Percentiles rank a stretch among this genome's conserved stretches.
These are phyloP conservation scores for Oldenlandia corymbosa DNA, from an alignment of 257 asterid species.

Conservation along the genomic window DNA sequence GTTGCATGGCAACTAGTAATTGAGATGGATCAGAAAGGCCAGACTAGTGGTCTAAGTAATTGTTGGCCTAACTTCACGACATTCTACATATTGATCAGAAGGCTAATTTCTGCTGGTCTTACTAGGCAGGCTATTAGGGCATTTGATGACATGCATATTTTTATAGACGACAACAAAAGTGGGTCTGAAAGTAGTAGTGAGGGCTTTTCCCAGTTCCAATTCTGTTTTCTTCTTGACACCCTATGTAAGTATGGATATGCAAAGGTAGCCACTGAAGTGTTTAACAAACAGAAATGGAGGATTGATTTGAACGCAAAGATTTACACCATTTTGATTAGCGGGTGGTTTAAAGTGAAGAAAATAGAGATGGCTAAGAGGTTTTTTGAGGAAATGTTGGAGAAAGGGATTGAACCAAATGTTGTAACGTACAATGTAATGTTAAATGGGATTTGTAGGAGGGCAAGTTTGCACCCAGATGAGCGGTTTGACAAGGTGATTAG, in stretches of 20 bases:
- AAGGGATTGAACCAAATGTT: slow-evolving; percentile 52
- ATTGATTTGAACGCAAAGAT: slow-evolving; percentile 45
- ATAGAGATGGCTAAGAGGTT: slow-evolving; percentile 62
- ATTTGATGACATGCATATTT: slow-evolving; percentile 60
- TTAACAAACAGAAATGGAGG: slow-evolving; percentile 68
- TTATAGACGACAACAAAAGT: slow-evolving; percentile 40
- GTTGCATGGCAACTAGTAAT: slow-evolving; percentile 77
- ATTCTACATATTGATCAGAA: slow-evolving; percentile 57
- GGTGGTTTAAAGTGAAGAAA: slow-evolving; percentile 80
- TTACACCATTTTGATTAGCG: slow-evolving; percentile 71
- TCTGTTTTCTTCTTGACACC: slow-evolving; percentile 67
- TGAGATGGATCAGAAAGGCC: slow-evolving; percentile 15
- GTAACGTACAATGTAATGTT: slow-evolving; percentile 72
- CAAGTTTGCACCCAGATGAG: slow-evolving; percentile 64
- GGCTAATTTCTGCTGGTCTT: slow-evolving; percentile 62
- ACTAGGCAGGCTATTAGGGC: slow-evolving; percentile 71
- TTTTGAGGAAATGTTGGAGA: slow-evolving; percentile 59
- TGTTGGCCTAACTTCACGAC: slow-evolving; percentile 77
- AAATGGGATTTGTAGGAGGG: slow-evolving; percentile 83
- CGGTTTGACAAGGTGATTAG: slow-evolving; percentile 48
- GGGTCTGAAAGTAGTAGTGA: slow-evolving; percentile 16
- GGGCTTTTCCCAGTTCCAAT: slow-evolving; percentile 23
- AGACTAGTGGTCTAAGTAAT: slow-evolving; percentile 5
- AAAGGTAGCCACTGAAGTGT: slow-evolving; percentile 72
- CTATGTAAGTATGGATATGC: slow-evolving; percentile 80